A percentile compares a stretch with the other conserved stretches of the same genome.
These are phyloP conservation scores for Zanthoxylum bungeanum DNA, from an alignment of 345 rosid genomes.

Conservation along the genomic window DNA sequence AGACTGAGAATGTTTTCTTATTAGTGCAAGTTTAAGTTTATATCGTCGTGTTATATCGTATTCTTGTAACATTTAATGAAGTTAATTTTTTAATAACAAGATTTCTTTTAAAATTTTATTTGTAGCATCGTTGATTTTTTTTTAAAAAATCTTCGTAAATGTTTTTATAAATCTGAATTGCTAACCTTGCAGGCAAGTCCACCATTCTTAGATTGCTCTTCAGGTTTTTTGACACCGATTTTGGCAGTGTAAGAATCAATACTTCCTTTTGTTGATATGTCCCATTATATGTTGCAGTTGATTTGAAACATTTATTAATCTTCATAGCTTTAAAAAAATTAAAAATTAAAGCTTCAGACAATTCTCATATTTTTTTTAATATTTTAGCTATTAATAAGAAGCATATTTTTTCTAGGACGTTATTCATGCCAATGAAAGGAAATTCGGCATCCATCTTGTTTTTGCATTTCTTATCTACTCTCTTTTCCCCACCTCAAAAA, in stretches of 20 bases:
- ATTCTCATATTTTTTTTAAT: background rate
- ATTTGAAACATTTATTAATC: background rate
- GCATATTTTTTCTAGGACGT: background rate
- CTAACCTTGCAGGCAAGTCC: constrained; percentile 78
- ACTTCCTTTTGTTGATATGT: background rate
- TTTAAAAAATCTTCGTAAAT: too few relatives aligned
- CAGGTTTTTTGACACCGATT: constrained; percentile 76
- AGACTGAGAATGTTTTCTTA: background rate
- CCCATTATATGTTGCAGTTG: background rate
- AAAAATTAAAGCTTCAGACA: background rate
- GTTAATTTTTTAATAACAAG: background rate
- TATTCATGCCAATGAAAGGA: background rate
- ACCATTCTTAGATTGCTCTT: constrained; percentile 91
- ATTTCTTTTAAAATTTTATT: constrained; percentile 4
- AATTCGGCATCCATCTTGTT: background rate
- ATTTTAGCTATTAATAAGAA: background rate
- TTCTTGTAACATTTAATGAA: background rate
- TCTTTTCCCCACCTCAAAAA: background rate
- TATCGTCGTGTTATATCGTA: background rate
- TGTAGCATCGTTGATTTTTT: constrained; percentile 13
- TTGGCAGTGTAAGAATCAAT: constrained; percentile 69
- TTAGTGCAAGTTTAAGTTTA: background rate
- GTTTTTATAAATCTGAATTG: constrained; percentile 20
- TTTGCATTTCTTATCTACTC: background rate
- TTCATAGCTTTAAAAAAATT: background rate